Base-by-base conservation (phyloP, 768 basidiomycete genomes). In the Tubosaeta brunneosetosa region DNA sequence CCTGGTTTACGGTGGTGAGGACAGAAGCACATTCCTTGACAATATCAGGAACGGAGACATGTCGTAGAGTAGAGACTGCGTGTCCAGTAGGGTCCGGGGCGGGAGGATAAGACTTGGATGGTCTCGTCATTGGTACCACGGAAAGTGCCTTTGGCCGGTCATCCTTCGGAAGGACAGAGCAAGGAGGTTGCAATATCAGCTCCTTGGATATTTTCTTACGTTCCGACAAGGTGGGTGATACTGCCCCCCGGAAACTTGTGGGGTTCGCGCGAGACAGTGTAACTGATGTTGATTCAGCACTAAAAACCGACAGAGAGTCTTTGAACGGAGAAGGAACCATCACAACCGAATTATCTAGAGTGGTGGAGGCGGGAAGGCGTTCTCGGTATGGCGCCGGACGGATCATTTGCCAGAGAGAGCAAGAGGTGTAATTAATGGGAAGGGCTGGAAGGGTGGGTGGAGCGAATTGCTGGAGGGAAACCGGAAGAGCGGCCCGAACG, bases 281-380 rank as follows among this genome's bases (percentile, higher is more conserved):
- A 43, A 60, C 62, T 27, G 66, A 51, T 56, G 71, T 80, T 13
- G 74, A 71, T 31, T 76, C 75, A 22, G 78, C 74, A 47, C 72
- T 74, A 54, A 81, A 77, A 25, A 83, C 66, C 0, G 82, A 77
- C 25, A 82, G 58, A 1, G 82, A 78, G 41, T 83, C 81, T 61
- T 77, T 78, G 49, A 74, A 59, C 6, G 76, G 69, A 6, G 77
- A 74, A 10, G 72, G 61, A 36, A 73, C 57, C 17, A 70, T 52
- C 16, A 57, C 45, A 10, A 73, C 64, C 38, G 67, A 63, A 48
- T 37, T 52, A 19, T 68, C 72, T 13, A 50, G 57, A 53, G 45
- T 63, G 58, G 50, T 70, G 52, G 55, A 71, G 44, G 60, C 64
- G 38, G 47, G 65, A 49, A 48, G 70, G 47, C 51, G 73, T 55